A percentile compares a stretch with the other conserved stretches of the same genome.
These are phyloP conservation scores for Wilcoxina mikolae DNA, from an alignment of 495 filamentous ascomycete species.

Conservation along the genomic window DNA sequence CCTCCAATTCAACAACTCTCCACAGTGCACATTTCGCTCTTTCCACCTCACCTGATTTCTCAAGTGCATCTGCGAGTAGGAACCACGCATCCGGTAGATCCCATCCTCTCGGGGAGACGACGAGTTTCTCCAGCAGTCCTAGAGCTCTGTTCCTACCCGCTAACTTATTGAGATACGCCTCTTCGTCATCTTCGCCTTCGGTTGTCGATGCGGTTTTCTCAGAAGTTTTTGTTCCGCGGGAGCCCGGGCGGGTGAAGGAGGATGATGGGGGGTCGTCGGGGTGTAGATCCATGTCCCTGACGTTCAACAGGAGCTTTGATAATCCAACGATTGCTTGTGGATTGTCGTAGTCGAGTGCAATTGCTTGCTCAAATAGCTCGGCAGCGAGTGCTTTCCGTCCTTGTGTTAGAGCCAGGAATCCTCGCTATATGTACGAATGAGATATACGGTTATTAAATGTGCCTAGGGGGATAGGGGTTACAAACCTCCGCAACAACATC, in stretches of 20 bases:
- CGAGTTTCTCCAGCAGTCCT: constrained; percentile 61
- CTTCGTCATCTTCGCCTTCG: constrained; percentile 12
- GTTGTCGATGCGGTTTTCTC: not conserved
- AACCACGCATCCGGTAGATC: constrained; percentile 91
- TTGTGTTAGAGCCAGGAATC: constrained; percentile 48
- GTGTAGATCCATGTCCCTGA: constrained; percentile 2
- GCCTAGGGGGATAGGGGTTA: too few relatives aligned
- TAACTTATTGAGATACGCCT: constrained; percentile 36
- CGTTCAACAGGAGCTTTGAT: constrained; percentile 56
- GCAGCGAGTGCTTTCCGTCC: constrained; percentile 50
- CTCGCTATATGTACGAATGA: constrained; percentile 38
- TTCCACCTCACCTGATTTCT: constrained; percentile 64
- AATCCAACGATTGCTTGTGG: constrained; percentile 65
- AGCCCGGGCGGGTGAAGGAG: not conserved
- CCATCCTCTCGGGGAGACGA: constrained; percentile 78
- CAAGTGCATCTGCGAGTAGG: constrained; percentile 67
- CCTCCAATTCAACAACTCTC: constrained; percentile 65
- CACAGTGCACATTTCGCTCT: constrained; percentile 66
- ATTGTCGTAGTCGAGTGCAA: constrained; percentile 60
- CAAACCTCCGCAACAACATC: constrained; percentile 21
- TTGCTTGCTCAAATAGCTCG: constrained; percentile 60
- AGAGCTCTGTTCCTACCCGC: constrained; percentile 76
- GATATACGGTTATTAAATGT: not conserved
- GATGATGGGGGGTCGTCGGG: not conserved
- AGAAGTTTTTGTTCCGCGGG: not conserved